A percentile compares a stretch with the other conserved stretches of the same genome.
Conservation (phyloP, 805 yeast species). For the Starmerella tilneyi region DNA sequence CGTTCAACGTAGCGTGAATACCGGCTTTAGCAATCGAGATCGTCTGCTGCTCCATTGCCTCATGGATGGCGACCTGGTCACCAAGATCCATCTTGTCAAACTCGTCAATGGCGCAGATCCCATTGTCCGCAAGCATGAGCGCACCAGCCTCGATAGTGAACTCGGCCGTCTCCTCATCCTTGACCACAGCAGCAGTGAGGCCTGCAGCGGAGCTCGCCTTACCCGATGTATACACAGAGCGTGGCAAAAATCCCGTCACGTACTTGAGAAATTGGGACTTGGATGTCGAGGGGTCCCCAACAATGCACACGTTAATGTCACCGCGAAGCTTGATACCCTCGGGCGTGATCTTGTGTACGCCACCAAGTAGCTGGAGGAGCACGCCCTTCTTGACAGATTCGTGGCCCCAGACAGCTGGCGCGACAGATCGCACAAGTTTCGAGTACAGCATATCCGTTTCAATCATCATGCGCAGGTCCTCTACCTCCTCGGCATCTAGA, state of each 20-base stretch:
- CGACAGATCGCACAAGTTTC: constrained; percentile 75
- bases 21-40: constrained; percentile 98
- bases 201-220: constrained; percentile 99
- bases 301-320: constrained; percentile 90
- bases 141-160: constrained; percentile 98
- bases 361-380: constrained; percentile 78
- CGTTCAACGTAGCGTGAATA: constrained; percentile 93
- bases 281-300: constrained; percentile 96
- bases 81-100: constrained; percentile 93
- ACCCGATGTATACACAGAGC: constrained; percentile 95
- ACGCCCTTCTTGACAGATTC: constrained; percentile 89
- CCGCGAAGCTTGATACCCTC: constrained; percentile 95
- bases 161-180: constrained; percentile 95
- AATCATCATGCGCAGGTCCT: constrained; percentile 81
- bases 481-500: constrained; percentile 68
- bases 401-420: constrained; percentile 95
- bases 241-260: constrained; percentile 80
- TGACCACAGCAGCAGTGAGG: constrained; percentile 93
- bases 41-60: constrained; percentile 99
- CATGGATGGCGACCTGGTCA: constrained; percentile 98
- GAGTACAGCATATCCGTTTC: constrained; percentile 76
- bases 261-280: constrained; percentile 93
- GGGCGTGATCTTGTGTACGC: constrained; percentile 85
- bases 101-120: constrained; percentile 96
- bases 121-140: constrained; percentile 94